phyloP scores from a whole-genome alignment of 306 rosid species.

The Citrullus mucosospermus region DNA sequence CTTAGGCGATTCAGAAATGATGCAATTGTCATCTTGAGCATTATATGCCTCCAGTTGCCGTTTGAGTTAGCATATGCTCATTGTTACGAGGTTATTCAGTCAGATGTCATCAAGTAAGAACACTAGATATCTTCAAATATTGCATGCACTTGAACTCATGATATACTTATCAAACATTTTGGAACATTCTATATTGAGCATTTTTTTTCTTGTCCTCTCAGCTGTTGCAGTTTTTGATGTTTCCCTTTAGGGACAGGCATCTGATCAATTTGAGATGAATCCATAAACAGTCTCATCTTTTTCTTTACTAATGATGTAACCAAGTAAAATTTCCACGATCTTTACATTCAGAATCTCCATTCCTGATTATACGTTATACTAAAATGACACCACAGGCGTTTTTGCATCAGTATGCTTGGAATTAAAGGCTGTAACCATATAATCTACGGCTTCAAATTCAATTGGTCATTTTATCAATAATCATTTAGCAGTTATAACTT shows the following conservation, averaged over 20 bases:
- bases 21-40: conserved; percentile 62
- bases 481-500: background rate
- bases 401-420: background rate
- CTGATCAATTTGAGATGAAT: background rate
- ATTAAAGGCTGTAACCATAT: background rate
- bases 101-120: conserved; percentile 64
- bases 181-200: background rate
- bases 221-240: background rate
- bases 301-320: background rate
- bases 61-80: conserved; percentile 96
- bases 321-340: background rate
- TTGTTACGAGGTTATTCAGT: conserved; percentile 55
- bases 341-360: background rate
- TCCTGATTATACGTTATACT: background rate
- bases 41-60: conserved; percentile 90
- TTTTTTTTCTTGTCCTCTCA: background rate
- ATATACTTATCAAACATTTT: conserved; percentile 3
- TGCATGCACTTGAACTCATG: background rate
- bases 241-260: background rate
- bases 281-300: background rate
- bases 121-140: background rate
- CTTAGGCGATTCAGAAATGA: conserved; percentile 83
- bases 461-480: background rate
- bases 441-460: background rate
- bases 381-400: background rate